phyloP scores from a whole-genome alignment of 1,284 basidiomycete genomes.

The Fomes fomentarius region DNA sequence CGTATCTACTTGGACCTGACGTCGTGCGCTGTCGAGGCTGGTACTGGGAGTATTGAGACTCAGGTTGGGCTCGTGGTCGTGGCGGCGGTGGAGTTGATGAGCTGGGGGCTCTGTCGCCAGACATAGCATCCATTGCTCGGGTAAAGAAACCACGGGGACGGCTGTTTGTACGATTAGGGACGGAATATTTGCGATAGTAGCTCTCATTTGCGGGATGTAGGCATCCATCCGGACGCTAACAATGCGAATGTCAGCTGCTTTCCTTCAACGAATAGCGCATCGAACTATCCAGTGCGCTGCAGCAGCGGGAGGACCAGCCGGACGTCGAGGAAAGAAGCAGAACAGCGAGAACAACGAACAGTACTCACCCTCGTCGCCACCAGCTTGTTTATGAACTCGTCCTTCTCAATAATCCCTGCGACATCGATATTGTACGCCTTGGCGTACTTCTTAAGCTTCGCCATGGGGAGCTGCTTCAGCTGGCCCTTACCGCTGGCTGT shows the following conservation, averaged over 20 bases:
- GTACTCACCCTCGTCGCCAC: slow-evolving; percentile 56
- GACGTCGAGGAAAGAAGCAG: no score
- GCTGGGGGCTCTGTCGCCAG: slow-evolving; percentile 28
- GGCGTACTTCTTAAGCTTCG: slow-evolving; percentile 69
- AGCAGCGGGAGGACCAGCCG: no score
- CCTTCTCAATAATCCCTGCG: slow-evolving; percentile 71
- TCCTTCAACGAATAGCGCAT: no score
- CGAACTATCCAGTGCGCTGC: no score
- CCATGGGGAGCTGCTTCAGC: slow-evolving; percentile 55
- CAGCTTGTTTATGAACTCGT: slow-evolving; percentile 70
- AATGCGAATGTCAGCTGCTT: no score
- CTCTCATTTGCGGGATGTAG: slow-evolving; percentile 55
- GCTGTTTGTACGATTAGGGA: slow-evolving; percentile 52
- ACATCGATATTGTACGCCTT: slow-evolving; percentile 68
- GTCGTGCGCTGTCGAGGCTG: slow-evolving; percentile 35
- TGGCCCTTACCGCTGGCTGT: slow-evolving; percentile 64
- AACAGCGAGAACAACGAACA: no score
- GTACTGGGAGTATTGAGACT: slow-evolving; percentile 24
- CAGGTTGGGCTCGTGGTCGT: slow-evolving; percentile 19
- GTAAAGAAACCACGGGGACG: slow-evolving; percentile 59
- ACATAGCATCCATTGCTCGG: slow-evolving; percentile 43
- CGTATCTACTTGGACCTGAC: slow-evolving; percentile 28
- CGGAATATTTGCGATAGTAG: slow-evolving; percentile 65
- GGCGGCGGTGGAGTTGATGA: slow-evolving; percentile 24
- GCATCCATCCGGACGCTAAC: slow-evolving; percentile 59